Base-by-base conservation (phyloP, 257 asterid species). In the Solanum bulbocastanum region DNA sequence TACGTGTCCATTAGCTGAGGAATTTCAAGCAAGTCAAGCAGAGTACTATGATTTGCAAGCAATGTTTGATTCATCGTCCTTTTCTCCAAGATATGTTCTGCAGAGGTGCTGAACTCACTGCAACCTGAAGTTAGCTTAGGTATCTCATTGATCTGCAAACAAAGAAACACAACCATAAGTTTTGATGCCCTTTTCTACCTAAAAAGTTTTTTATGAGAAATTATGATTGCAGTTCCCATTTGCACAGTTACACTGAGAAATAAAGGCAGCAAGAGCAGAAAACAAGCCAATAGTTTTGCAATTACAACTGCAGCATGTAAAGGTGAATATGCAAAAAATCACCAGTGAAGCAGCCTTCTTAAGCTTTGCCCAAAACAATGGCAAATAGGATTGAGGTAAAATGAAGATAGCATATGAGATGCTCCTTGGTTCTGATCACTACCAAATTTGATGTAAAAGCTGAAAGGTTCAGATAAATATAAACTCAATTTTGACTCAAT, bases 1-100 rank as follows among this genome's bases (percentile, higher is more conserved):
- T 94, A 97, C 99, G 99, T 97, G 91, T 96, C 98, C 99, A 97
- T 97, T 89, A 97, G 98, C 90, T 97, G 99, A 90, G 99, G 99
- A 89, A 96, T 96, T 95, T 97, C 99, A 84, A 97, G 99, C 92
- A 97, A 93, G 91, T 97, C 99, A 89, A 97, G 99, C 92, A 97
- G 92, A 86, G 99, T 94, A 92, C 98, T 95, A 87, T 95, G 98
- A 83, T 97, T 97, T 86, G 95, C 93, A 72, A 97, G 94, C 72
- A 97, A 90, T 49, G 93, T 95, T 90, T 96, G 99, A 91, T 97
- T 97, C 98, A 94, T 91, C 94, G 93, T 97, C 93, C 99, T 95
- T 88, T 97, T 96, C 90, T 97, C 99, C 95, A 97, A 89, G 85
- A 96, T 96, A 87, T 93, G 91, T 89, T 94, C 96, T 30, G 98